These are phyloP conservation scores for Termitomyces bulborhizus DNA, from an alignment of 768 basidiomycete genomes.

Conservation along the genomic window DNA sequence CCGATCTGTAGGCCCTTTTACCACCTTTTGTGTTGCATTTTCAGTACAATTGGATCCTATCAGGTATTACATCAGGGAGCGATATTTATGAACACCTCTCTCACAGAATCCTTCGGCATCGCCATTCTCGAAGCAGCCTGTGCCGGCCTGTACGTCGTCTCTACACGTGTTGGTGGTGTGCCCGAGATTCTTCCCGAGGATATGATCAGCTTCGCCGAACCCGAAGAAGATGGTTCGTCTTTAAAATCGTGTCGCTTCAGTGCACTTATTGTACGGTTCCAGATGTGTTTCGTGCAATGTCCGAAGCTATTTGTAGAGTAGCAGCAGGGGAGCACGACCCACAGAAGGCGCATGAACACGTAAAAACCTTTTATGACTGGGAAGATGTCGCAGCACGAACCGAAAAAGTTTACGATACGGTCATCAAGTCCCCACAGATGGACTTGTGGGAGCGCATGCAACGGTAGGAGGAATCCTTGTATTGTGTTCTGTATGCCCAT, in stretches of 20 bases:
- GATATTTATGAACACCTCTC: conserved; percentile 92
- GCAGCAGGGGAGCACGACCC: conserved; percentile 68
- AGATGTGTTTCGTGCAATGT: conserved; percentile 85
- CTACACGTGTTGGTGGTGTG: conserved; percentile 91
- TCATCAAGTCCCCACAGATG: conserved; percentile 52
- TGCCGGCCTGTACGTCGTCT: conserved; percentile 89
- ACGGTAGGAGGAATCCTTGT: conserved; percentile 38
- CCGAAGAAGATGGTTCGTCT: conserved; percentile 83
- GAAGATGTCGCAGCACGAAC: conserved; percentile 70
- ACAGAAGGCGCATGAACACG: conserved; percentile 62
- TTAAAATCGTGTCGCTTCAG: background rate
- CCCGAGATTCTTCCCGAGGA: conserved; percentile 92
- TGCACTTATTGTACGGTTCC: background rate
- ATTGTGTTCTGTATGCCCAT: background rate
- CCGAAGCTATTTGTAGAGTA: conserved; percentile 72
- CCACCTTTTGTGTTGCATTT: background rate
- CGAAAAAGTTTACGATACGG: conserved; percentile 74
- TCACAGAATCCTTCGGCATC: conserved; percentile 96
- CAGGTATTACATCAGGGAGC: conserved; percentile 83
- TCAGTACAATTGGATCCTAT: background rate
- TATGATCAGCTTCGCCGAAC: conserved; percentile 93
- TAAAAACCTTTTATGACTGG: conserved; percentile 89
- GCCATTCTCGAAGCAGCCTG: conserved; percentile 97
- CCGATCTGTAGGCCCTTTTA: conserved; percentile 54
- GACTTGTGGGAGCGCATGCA: conserved; percentile 75